Evolutionary conservation across 73 alveolate genomes (phyloP).

Genomic region (Uronychia binucleata): DNA sequence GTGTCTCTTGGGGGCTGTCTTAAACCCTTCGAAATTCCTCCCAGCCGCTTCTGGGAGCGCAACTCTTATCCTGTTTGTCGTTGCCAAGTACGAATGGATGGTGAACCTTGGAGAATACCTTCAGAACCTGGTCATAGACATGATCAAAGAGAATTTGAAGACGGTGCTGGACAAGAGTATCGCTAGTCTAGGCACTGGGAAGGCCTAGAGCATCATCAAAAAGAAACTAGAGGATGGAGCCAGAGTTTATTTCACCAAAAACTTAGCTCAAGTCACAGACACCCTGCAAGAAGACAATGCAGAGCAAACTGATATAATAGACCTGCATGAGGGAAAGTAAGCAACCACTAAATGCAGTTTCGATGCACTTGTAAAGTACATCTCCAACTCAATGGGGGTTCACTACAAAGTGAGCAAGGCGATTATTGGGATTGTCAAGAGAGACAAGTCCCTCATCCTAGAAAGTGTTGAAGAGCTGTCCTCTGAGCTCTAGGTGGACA

Average conservation of each 20-base stretch:
- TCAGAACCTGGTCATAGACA: background rate
- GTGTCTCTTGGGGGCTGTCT: conserved; percentile 18
- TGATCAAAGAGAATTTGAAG: conserved; percentile 1
- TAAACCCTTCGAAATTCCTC: conserved; percentile 18
- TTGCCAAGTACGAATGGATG: background rate
- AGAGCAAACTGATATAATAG: background rate
- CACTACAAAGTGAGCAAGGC: background rate
- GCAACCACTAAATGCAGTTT: background rate
- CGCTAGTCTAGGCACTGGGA: background rate
- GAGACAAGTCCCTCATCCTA: background rate
- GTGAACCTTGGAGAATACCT: background rate
- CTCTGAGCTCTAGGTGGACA: background rate
- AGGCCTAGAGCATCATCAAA: background rate
- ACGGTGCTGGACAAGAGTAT: background rate
- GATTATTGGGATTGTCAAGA: conserved; percentile 5
- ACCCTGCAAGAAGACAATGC: background rate
- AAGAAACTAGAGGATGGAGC: background rate
- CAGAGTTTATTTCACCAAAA: background rate
- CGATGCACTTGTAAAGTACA: background rate
- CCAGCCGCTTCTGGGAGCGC: conserved; percentile 15
- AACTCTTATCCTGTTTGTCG: background rate
- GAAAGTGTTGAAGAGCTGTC: background rate
- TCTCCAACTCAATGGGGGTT: background rate
- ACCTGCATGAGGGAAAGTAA: conserved; percentile 6
- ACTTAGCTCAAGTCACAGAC: background rate